phyloP scores from a whole-genome alignment of 345 rosid species.

The Pseudoturritis turrita region DNA sequence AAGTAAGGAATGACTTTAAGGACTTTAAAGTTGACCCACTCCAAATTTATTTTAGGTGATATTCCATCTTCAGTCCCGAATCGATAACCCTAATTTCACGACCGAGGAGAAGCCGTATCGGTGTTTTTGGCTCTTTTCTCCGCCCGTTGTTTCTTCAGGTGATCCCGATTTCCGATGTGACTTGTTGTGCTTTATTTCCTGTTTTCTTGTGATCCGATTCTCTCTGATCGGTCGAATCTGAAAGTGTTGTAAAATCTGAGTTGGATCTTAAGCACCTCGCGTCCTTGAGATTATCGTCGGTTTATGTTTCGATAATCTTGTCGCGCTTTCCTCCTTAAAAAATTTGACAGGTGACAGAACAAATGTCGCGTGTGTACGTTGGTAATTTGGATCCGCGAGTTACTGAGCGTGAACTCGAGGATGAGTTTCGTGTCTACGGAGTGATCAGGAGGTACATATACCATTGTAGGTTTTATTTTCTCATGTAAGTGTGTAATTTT shows the following conservation, averaged over 20 bases:
- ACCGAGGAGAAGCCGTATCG: slow-evolving; percentile 16
- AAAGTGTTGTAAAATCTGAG: background rate
- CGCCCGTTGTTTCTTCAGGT: slow-evolving; percentile 2
- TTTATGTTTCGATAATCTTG: background rate
- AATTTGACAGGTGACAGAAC: slow-evolving; percentile 23
- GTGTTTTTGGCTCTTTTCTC: background rate
- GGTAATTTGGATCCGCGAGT: slow-evolving; percentile 80
- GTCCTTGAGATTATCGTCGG: background rate
- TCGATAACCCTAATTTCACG: slow-evolving; percentile 23
- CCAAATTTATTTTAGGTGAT: background rate
- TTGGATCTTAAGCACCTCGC: background rate
- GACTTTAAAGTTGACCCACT: slow-evolving; percentile 8
- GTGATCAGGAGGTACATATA: slow-evolving; percentile 52
- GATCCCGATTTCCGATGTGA: background rate
- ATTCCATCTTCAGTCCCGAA: background rate
- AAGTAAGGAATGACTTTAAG: background rate
- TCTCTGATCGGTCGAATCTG: background rate
- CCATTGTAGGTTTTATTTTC: too few relatives aligned
- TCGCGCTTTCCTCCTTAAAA: too few relatives aligned
- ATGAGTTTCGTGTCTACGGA: slow-evolving; percentile 67
- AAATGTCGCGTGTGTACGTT: slow-evolving; percentile 76
- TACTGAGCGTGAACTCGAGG: slow-evolving; percentile 71
- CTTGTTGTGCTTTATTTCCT: background rate
- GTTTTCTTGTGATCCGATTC: background rate
- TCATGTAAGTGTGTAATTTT: background rate